A percentile compares a stretch with the other conserved stretches of the same genome.
Conservation (phyloP, 495 filamentous ascomycete genomes). For the Acidomyces sp. region DNA sequence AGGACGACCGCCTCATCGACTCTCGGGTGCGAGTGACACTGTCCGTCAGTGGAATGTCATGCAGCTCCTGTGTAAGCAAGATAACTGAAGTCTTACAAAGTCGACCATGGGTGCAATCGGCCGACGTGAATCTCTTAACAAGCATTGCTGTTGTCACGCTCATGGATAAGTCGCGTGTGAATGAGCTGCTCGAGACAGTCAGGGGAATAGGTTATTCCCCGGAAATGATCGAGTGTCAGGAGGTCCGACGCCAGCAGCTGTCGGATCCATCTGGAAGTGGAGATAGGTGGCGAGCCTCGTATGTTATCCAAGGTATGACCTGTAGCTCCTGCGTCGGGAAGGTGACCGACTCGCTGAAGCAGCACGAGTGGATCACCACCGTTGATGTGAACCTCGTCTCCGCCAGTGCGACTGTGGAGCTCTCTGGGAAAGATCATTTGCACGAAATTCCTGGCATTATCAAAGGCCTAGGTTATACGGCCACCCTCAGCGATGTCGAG, state of each 20-base stretch:
- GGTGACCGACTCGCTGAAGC: conserved; percentile 51
- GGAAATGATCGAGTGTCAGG: too few relatives aligned
- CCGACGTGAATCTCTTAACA: conserved; percentile 46
- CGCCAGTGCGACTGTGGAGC: conserved; percentile 39
- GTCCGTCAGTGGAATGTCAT: conserved; percentile 53
- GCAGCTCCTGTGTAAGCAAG: conserved; percentile 45
- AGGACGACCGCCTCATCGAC: too few relatives aligned
- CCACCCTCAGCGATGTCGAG: conserved; percentile 41
- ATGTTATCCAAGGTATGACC: conserved; percentile 73
- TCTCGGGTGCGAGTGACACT: conserved; percentile 27
- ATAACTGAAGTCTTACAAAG: conserved; percentile 40
- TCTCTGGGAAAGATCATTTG: conserved; percentile 33
- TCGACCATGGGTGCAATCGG: conserved; percentile 39
- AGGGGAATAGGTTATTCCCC: conserved; percentile 42
- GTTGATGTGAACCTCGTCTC: conserved; percentile 58
- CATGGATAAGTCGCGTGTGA: conserved; percentile 34
- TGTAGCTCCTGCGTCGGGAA: conserved; percentile 60
- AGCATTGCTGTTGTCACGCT: conserved; percentile 42
- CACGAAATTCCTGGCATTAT: conserved; percentile 54
- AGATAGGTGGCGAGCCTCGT: conserved; percentile 36
- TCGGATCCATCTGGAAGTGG: not conserved
- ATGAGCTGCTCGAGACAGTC: conserved; percentile 38
- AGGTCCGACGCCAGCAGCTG: conserved; percentile 23
- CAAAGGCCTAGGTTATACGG: conserved; percentile 72
- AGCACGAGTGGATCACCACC: conserved; percentile 47